phyloP scores from a whole-genome alignment of 139 green algal genomes.

The Coelastrella sp. region DNA sequence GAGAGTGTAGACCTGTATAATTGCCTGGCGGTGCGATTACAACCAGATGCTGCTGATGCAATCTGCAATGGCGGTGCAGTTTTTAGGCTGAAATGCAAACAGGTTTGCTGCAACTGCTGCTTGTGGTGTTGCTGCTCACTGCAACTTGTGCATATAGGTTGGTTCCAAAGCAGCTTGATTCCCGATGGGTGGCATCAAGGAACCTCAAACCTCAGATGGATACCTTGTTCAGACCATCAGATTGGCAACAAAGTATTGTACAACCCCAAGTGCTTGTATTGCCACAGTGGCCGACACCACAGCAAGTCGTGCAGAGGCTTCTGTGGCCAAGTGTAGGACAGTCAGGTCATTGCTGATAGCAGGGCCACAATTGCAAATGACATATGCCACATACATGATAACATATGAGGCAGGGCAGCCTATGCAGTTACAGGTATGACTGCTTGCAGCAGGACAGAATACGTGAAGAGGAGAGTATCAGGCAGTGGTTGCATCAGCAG shows the following conservation, averaged over 20 bases:
- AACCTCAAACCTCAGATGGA: conserved; percentile 24
- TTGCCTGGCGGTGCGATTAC: too few relatives aligned
- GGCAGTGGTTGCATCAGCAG: too few relatives aligned
- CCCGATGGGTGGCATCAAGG: conserved; percentile 21
- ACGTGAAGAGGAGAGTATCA: too few relatives aligned
- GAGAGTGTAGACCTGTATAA: too few relatives aligned
- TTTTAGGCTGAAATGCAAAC: not conserved
- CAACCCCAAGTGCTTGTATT: conserved; percentile 19
- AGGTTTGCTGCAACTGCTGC: not conserved
- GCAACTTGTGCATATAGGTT: not conserved
- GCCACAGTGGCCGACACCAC: conserved; percentile 9
- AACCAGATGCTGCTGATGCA: not conserved
- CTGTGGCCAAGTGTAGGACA: not conserved
- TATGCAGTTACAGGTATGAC: too few relatives aligned
- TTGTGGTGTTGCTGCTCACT: not conserved
- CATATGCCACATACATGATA: too few relatives aligned
- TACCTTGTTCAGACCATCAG: conserved; percentile 15
- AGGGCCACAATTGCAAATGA: too few relatives aligned
- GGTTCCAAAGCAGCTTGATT: conserved; percentile 39
- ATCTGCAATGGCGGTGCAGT: not conserved
- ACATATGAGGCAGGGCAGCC: too few relatives aligned
- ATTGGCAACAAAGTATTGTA: conserved; percentile 17
- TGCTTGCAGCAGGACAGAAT: too few relatives aligned
- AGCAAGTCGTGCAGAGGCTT: conserved; percentile 30
- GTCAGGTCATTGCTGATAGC: too few relatives aligned